Conservation (phyloP, 805 yeast genomes). For the Starmerella stellata region DNA sequence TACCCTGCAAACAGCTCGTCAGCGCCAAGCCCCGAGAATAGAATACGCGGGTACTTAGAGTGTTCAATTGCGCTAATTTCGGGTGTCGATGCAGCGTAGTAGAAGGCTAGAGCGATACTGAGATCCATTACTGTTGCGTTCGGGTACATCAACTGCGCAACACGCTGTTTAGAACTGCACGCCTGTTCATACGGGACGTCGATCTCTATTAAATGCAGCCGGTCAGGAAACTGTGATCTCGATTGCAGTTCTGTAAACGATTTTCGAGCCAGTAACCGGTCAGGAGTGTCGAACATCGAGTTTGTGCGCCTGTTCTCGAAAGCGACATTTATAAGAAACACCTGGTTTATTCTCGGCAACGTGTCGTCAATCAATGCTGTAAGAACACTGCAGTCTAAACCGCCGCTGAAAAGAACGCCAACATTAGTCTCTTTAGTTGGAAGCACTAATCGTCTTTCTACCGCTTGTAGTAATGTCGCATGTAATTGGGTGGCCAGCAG, state of each 20-base stretch:
- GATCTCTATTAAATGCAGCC: constrained; percentile 40
- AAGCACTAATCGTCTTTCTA: constrained; percentile 7
- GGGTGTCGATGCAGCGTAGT: constrained; percentile 60
- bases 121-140: constrained; percentile 84
- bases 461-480: constrained; percentile 8
- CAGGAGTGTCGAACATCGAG: constrained; percentile 50
- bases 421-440: constrained; percentile 19
- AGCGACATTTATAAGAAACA: constrained; percentile 82
- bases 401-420: constrained; percentile 78
- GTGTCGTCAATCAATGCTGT: constrained; percentile 29
- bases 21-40: constrained; percentile 88
- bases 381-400: constrained; percentile 75
- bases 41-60: constrained; percentile 29
- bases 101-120: constrained; percentile 88
- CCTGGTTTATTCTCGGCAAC: constrained; percentile 17
- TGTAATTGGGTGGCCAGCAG: not conserved
- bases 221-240: constrained; percentile 24
- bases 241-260: constrained; percentile 38
- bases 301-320: constrained; percentile 76
- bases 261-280: constrained; percentile 51
- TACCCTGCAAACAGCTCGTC: constrained; percentile 96
- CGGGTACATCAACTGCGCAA: constrained; percentile 58
- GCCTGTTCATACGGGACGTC: constrained; percentile 59
- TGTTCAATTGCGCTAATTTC: constrained; percentile 24
- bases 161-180: constrained; percentile 31